Evolutionary conservation across 2,329 filamentous ascomycete species (phyloP).

Genomic region (Fusarium verrucosum): DNA sequence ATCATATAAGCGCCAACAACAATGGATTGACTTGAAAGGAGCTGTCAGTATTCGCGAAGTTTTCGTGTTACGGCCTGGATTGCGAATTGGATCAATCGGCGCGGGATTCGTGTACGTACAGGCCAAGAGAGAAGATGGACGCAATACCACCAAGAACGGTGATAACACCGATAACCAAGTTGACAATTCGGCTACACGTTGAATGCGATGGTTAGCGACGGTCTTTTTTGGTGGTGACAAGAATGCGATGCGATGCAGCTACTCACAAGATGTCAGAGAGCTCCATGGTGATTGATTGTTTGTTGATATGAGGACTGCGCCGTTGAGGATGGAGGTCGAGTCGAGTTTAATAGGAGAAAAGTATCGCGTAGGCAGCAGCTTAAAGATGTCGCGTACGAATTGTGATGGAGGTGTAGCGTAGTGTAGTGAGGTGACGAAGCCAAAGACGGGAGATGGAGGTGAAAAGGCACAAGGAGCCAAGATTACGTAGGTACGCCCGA

Average conservation of each 20-base stretch:
- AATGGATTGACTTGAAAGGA: conserved; percentile 55
- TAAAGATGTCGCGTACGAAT: conserved; percentile 22
- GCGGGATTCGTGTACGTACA: conserved; percentile 60
- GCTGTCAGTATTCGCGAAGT: conserved; percentile 26
- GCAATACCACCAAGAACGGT: conserved; percentile 86
- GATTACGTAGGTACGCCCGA: conserved; percentile 35
- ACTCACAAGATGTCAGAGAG: conserved; percentile 91
- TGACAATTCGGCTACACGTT: conserved; percentile 83
- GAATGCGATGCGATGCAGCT: not conserved
- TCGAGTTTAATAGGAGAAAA: conserved; percentile 14
- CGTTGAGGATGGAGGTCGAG: conserved; percentile 16
- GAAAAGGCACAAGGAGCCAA: conserved; percentile 36
- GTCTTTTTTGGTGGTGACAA: conserved; percentile 4
- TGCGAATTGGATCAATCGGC: not conserved
- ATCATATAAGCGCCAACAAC: conserved; percentile 89
- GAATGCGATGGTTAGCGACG: conserved; percentile 50
- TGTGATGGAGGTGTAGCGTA: conserved; percentile 28
- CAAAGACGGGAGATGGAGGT: conserved; percentile 34
- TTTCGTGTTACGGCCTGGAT: not conserved
- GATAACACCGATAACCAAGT: conserved; percentile 85
- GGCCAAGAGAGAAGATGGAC: conserved; percentile 70
- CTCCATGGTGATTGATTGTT: conserved; percentile 70
- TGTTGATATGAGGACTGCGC: conserved; percentile 4
- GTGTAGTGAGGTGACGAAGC: conserved; percentile 26
- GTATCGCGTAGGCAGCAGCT: conserved; percentile 39